Base-by-base conservation (phyloP, 1,284 basidiomycete genomes). In the Trichosporon asahii region DNA sequence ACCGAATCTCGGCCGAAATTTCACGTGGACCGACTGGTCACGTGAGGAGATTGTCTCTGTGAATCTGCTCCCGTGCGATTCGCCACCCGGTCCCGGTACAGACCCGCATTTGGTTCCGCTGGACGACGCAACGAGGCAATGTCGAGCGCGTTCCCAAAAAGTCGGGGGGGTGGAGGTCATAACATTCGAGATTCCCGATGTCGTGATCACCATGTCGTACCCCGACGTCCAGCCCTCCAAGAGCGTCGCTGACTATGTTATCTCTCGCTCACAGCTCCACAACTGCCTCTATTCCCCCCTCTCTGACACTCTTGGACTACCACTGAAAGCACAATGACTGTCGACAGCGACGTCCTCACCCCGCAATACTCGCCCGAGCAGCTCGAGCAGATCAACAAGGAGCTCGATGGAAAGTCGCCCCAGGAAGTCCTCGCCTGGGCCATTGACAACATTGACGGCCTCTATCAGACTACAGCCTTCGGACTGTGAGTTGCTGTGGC, bases 401-500 rank as follows among this genome's bases (percentile, higher is more conserved):
- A 92, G 78, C 89, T 97, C 9, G 86, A 86, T 64, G 80, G 86
- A 12, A 88, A 92, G 74, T 85, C 88, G 0, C 93, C 95, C 0
- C 89, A 93, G 78, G 88, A 93, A 72, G 92, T 96, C 72, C 87
- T 98, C 63, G 79, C 82, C 77, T 97, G 95, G 95, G 92, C 90
- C 0, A 80, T 93, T 63, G 87, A 89, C 68, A 87, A 93, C 77
- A 85, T 97, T n/a, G 77, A 83, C 18, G 83, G 83, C 7, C 85
- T 98, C 25, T 90, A 89, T 83, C 94, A 97, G 82, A 96, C 94
- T 3, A 97, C 95, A 1, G 94, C 95, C 0, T 95, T 98, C 80
- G 95, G 95, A 6, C 87, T 96, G 83, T 84, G 66, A 77, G 83
- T 77, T 29, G 14, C 40, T 12, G 9, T n/a, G 1, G 3, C 23